A percentile compares a stretch with the other conserved stretches of the same genome.
phyloP scores from a whole-genome alignment of 768 basidiomycete genomes.

The Calocybe indica region DNA sequence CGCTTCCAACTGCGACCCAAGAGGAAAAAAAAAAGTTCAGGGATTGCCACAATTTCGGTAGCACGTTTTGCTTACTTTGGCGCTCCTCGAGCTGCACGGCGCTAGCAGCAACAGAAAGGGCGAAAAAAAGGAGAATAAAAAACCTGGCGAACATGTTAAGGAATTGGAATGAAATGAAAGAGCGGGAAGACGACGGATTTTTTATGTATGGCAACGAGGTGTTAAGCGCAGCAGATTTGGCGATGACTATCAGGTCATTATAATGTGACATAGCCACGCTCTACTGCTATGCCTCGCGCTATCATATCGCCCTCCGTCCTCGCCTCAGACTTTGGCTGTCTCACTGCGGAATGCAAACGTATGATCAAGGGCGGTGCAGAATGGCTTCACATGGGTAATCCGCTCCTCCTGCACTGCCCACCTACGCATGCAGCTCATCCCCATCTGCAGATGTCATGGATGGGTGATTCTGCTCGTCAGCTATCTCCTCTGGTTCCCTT shows the following conservation, averaged over 20 bases:
- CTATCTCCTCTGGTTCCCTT: conserved; percentile 7
- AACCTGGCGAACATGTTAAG: conserved; percentile 35
- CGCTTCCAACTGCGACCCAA: conserved; percentile 23
- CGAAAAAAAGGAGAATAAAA: conserved; percentile 27
- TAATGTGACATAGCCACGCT: neutral
- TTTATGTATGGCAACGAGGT: too few species aligned
- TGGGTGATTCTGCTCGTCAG: conserved; percentile 47
- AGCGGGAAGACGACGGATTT: neutral
- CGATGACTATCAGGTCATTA: conserved; percentile 2
- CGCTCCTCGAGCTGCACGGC: conserved; percentile 30
- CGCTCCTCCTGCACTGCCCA: neutral
- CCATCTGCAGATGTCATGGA: conserved; percentile 86
- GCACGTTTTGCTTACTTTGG: conserved; percentile 29
- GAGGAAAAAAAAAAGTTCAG: neutral
- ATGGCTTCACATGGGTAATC: conserved; percentile 95
- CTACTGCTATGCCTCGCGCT: conserved; percentile 62
- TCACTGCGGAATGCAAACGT: conserved; percentile 90
- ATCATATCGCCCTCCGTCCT: conserved; percentile 98
- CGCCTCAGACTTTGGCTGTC: conserved; percentile 93
- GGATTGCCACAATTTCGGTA: neutral
- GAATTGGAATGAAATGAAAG: conserved; percentile 6
- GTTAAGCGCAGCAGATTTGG: conserved; percentile 1
- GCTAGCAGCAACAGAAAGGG: conserved; percentile 27
- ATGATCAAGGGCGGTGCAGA: conserved; percentile 96
- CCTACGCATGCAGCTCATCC: conserved; percentile 5